Base-by-base conservation (phyloP, 768 basidiomycete genomes). In the Gymnopilus dilepis region DNA sequence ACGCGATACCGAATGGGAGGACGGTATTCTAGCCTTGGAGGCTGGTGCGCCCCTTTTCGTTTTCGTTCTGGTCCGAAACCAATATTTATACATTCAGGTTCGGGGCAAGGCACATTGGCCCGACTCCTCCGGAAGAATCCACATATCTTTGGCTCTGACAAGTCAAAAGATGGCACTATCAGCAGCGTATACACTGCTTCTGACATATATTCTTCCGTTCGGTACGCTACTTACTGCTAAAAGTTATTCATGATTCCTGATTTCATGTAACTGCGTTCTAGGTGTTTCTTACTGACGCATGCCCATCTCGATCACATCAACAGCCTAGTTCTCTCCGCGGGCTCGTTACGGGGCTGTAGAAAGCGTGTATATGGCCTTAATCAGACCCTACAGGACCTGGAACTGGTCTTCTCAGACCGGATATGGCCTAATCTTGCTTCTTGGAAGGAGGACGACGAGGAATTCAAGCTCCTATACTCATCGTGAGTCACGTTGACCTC, bases 231-330 rank as follows among this genome's bases (percentile, higher is more conserved):
- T 30, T 37, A 31, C n/a, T 26, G n/a, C 13, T 13, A 47, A 26
- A 19, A 13, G 9, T 38, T 47, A 17, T 9, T 33, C 41, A 28
- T 60, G 37, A 17, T 37, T 22, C 30, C 59, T 51, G 43, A 61
- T 28, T 56, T 62, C 53, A 47, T 56, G 38, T 45, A 19, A 42
- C 21, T 13, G 51, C 26, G 60, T 42, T 63, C 22, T 70, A 95
- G 94, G 63, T 92, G 87, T 65, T 97, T 91, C 69, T 80, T 96
- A 61, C 79, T 97, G 66, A 91, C 92, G 5, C 95, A 97, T 70
- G 89, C 92, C 0, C 96, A 99, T 74, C 76, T 98, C 26, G 96
- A 99, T 76, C 96, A 99, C 73, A 83, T 94, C 67, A 86, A 84
- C 62, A 88, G 93, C 40, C 81, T 97, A 28, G 85, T 97, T 57